Evolutionary conservation across 2,329 filamentous ascomycete genomes (phyloP), one percentile per base, ranked within the genome.

Genomic region (Microascus cirrosus): DNA sequence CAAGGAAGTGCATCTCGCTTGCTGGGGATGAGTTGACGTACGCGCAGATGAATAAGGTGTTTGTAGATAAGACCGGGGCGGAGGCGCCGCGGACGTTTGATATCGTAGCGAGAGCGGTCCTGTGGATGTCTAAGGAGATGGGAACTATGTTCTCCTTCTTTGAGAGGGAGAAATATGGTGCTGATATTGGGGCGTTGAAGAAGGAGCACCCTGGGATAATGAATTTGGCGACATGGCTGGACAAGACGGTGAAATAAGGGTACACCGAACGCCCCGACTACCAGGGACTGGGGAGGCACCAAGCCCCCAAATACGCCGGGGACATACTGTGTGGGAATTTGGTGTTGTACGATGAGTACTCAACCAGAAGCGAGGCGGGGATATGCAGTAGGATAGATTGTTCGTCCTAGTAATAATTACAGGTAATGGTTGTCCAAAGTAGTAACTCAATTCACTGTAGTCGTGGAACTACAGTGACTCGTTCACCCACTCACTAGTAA

Each of bases 1-100:
- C 74, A 65, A 83, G 85, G 8, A 62, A 63, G 59, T 66, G 64
- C 2, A 61, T 74, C n/a, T 69, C 70, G 2, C 61, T 76, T 1
- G 74, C 72, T 0, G 73, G 72, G 2, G 73, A 76, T 54, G 73
- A 75, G 58, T 59, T 74, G 53, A 71, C 67, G 1, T 66, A 67
- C 25, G 60, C 62, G 1, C 63, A 75, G 57, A 64, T 67, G 10
- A 62, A 61, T 1, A 59, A 65, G 5, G 62, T 70, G 2, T 75
- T 71, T 59, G 65, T 66, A 52, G 54, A 67, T 55, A 65, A 63
- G 28, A 67, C 67, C 2, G 71, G 71, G 1, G 39, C 56, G 1
- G 60, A 64, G 11, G 57, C 68, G 50, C 69, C 70, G 0, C 61
- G 60, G 11, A 69, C 70, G 1, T 71, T 64, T 48, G 58, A 63